These are phyloP conservation scores for Fabrea salina DNA, from an alignment of 169 alveolate species.

Conservation along the genomic window DNA sequence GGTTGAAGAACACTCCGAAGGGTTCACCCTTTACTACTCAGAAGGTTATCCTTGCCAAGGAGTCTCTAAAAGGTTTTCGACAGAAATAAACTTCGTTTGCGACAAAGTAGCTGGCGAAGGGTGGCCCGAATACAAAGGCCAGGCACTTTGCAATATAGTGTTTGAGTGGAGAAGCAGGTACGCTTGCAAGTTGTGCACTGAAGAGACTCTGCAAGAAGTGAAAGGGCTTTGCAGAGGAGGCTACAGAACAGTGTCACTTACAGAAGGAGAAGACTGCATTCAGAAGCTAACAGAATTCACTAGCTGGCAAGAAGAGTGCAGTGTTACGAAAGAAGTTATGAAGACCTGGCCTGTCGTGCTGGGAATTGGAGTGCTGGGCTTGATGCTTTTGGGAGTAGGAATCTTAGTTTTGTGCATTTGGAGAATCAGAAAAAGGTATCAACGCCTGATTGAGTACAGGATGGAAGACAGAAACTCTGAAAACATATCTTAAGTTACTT, in stretches of 20 bases:
- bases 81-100: constrained; percentile 12
- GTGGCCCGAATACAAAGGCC: constrained; percentile 9
- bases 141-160: not conserved
- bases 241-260: not conserved
- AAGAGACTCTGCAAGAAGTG: not conserved
- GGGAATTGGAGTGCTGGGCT: not conserved
- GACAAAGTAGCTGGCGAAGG: constrained; percentile 29
- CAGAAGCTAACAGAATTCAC: not conserved
- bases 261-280: not conserved
- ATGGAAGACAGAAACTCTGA: not conserved
- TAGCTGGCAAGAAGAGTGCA: constrained; percentile 14
- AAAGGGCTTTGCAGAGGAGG: not conserved
- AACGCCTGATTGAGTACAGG: constrained; percentile 1
- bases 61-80: not conserved
- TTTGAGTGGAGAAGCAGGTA: constrained; percentile 7
- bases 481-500: not conserved
- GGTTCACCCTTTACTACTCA: not conserved
- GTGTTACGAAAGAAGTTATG: not conserved
- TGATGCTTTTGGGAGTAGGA: not conserved
- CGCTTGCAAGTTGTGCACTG: constrained; percentile 2
- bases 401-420: not conserved
- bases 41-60: not conserved
- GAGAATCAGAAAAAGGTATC: not conserved
- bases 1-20: not conserved
- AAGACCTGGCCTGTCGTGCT: constrained; percentile 15